Evolutionary conservation across 441 rosid genomes (phyloP), one percentile per base, ranked within the genome.

Genomic region (Eugenia klotzschiana): DNA sequence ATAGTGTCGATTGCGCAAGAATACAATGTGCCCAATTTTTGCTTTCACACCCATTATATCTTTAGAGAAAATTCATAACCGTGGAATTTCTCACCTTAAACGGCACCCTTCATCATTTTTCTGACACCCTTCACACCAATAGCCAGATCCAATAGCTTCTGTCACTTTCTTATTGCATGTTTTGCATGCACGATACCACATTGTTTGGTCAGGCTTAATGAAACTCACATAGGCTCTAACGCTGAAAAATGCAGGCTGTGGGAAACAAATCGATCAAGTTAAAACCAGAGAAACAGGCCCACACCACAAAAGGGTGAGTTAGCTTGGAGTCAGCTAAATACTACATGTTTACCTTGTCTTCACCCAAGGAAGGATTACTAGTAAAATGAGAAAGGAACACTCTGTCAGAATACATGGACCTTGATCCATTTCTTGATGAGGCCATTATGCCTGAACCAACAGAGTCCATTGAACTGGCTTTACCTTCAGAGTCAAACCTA

Each of bases 61-160:
- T 11, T 9, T 52, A 11, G 23, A 0, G 26, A 51, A 80, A 80
- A 16, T 29, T 26, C 55, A 25, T 20, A 25, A 80, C 49, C 43
- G 4, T 49, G 4, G 40, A 14, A 29, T 69, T 64, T 86, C 86
- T 81, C 41, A 95, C 99, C 99, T 93, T 82, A 96, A 83, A 84
- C 86, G 91, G 84, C 97, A 93, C 82, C 93, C 95, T 50, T 89
- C 91, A 57, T 94, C 96, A 82, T 88, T 95, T 87, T 93, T 94
- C 91, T 96, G 98, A 91, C 99, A 96, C 69, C 95, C 95, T 89
- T 95, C 99, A 81, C 99, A 96, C 98, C 98, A 96, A 84, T 92
- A 95, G 49, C 98, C 98, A 81, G 97, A 92, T 83, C 92, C 96
- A 53, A 95, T 50, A 27, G 93, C 93, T 86, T 93, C 98, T 10